Evolutionary conservation across 2,329 filamentous ascomycete genomes (phyloP), one percentile per base, ranked within the genome.

Genomic region (Penicillium sclerotiorum): DNA sequence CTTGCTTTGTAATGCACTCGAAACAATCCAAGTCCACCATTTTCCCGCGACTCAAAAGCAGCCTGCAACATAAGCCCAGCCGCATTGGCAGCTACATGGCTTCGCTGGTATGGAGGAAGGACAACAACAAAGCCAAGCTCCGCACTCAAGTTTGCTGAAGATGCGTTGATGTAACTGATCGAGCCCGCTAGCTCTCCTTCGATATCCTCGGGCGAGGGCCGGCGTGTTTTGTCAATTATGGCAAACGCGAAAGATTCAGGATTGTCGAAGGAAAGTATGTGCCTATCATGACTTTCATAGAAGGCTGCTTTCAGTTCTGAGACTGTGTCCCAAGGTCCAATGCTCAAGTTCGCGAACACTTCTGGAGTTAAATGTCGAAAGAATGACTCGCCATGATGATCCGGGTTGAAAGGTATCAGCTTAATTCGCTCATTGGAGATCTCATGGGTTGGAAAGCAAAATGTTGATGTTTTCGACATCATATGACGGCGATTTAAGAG

Each of bases 91-190:
- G 55, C 57, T 7, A 59, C 51, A 25, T 59, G 56, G 23, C 33
- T 58, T 4, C 53, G 47, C 40, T 59, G 57, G 27, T 53, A 59
- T 2, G 55, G 55, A 8, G 57, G 57, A 9, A 59, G 35, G 17
- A 59, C 47, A 8, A 58, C 45, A 27, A 60, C 51, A 13, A 60
- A 60, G 2, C 57, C 57, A 5, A 60, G 52, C 30, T 60, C 57
- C 0, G 56, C 40, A 12, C 49, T 46, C 2, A 58, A 40, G 22
- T 60, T 37, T 1, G 8, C 25, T 1, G 40, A 8, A 1, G 56
- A 58, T 6, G 57, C 50, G 3, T 42, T 50, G 5, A 58, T 52
- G 17, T 55, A 53, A 32, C 53, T 57, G 5, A 60, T 36, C 3
- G 53, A 57, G 1, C 57, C 53, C 1, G 57, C 53, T 1, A 60